phyloP scores from a whole-genome alignment of 78 protist species.

The slime mould (Dictyostelium discoideum) region dicty_2.7 NC_007088.5:3476001-3476500 shows the following conservation, averaged over 20 bases:
- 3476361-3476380: background rate
- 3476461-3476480: slow-evolving; percentile 29
- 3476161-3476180: slow-evolving; percentile 23
- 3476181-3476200: background rate
- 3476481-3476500: slow-evolving; percentile 24
- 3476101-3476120: slow-evolving; percentile 49
- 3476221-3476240: background rate
- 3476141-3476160: slow-evolving; percentile 6
- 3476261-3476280: background rate
- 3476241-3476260: background rate
- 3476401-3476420: background rate
- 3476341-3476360: background rate
- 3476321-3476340: background rate
- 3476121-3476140: slow-evolving; percentile 27
- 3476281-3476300: background rate
- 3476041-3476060: background rate
- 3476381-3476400: background rate
- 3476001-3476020: background rate
- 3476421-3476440: slow-evolving; percentile 7
- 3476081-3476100: slow-evolving; percentile 3
- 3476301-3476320: slow-evolving; percentile 6
- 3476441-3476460: slow-evolving; percentile 10
- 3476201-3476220: background rate
- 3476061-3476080: slow-evolving; percentile 9
- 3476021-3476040: background rate